Base-by-base conservation (phyloP, 306 rosid species). In the Sphenostylis stenocarpa region DNA sequence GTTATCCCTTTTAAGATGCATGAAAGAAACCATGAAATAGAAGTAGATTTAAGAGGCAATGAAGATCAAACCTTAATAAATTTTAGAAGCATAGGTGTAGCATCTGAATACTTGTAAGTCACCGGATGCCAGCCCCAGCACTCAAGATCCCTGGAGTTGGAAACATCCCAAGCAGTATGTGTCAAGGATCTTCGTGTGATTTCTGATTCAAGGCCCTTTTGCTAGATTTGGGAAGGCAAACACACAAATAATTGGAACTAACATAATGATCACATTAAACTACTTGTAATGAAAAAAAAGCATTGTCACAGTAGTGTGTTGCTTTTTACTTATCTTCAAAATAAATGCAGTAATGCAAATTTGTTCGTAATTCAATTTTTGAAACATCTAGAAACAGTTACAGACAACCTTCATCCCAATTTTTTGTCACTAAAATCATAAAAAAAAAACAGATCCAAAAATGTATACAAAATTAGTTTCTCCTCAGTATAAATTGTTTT, bases 121-220 rank as follows among this genome's bases (percentile, higher is more conserved):
- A 92, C 83, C 3, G 99, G 99, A 87, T 95, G 99, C 99, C 99
- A 95, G 38, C 97, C 97, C 12, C 92, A 91, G n/a, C 99, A 97
- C 61, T 91, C 89, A 33, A 45, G 89, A 49, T 88, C 94, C 72
- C 62, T 87, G 28, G 96, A 80, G 73, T 83, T 84, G 79, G 97
- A 88, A 71, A 92, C 85, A 88, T 95, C 99, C 99, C 99, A 95
- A 3, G 98, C 73, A 21, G 96, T 81, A 82, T 95, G 93, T 13
- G 97, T 85, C 77, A 92, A 68, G 17, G 99, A 86, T 80, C 99
- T 89, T 56, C 94, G 87, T 47, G 99, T 92, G 66, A 96, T 62
- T 81, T 96, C 96, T 55, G 70, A 88, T 82, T 92, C 99, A 39
- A 89, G 94, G 73, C 86, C 96, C 62, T 89, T 85, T 81, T 88